Evolutionary conservation across 257 asterid species (phyloP).

Genomic region (Scutellaria barbata): DNA sequence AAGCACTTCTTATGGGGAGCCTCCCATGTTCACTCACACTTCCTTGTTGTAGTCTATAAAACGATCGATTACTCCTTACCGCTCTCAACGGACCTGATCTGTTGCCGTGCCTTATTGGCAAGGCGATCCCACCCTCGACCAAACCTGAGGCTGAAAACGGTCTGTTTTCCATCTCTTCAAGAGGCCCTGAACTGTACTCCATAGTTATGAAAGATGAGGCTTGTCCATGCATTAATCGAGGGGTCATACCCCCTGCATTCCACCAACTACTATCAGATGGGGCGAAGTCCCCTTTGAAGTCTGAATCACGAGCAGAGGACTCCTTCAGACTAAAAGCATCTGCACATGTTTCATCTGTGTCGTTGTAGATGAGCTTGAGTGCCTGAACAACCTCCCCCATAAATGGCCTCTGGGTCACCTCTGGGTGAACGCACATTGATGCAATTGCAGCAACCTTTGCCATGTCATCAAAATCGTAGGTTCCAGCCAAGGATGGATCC

Average conservation of each 20-base stretch:
- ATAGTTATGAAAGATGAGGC: conserved; percentile 85
- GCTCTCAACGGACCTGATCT: conserved; percentile 88
- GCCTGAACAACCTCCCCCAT: conserved; percentile 99
- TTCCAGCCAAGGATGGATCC: conserved; percentile 84
- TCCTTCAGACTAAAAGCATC: conserved; percentile 80
- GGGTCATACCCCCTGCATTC: conserved; percentile 79
- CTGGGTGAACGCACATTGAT: conserved; percentile 93
- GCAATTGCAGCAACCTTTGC: conserved; percentile 96
- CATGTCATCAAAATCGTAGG: conserved; percentile 84
- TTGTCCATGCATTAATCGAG: conserved; percentile 64
- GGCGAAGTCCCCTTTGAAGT: conserved; percentile 65
- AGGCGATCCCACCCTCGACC: conserved; percentile 47
- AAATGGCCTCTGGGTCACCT: conserved; percentile 92
- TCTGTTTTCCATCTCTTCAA: conserved; percentile 75
- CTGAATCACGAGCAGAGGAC: conserved; percentile 84
- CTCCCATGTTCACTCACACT: conserved; percentile 88
- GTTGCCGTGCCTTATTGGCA: conserved; percentile 67
- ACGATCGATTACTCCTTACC: conserved; percentile 62
- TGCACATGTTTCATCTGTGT: conserved; percentile 73
- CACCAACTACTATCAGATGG: conserved; percentile 98
- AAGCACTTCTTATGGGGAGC: conserved; percentile 48
- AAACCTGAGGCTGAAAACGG: conserved; percentile 59
- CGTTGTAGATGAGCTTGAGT: conserved; percentile 86
- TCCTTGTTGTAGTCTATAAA: conserved; percentile 68
- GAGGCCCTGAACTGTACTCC: conserved; percentile 94